Evolutionary conservation across 2,329 filamentous ascomycete species (phyloP).

Genomic region (Fonsecaea nubica): DNA sequence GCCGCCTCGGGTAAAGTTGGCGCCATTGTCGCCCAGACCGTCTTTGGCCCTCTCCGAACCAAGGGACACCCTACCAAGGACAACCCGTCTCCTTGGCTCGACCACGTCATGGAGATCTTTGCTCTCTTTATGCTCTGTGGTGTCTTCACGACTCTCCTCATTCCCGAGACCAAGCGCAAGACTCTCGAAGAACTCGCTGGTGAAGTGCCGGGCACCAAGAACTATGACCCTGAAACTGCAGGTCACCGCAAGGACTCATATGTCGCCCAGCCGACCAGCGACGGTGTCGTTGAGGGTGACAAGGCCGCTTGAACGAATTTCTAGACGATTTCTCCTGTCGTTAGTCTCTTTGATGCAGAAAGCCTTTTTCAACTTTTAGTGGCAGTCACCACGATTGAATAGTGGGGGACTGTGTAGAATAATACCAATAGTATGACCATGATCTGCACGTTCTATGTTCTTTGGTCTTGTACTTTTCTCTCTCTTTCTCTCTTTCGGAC

Average conservation of each 20-base stretch:
- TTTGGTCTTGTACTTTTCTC: background rate
- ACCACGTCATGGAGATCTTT: conserved; percentile 67
- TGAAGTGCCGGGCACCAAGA: conserved; percentile 65
- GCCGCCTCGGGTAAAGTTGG: conserved; percentile 72
- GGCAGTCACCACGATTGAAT: background rate
- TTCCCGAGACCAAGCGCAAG: conserved; percentile 77
- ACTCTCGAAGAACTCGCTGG: conserved; percentile 75
- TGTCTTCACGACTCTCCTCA: conserved; percentile 70
- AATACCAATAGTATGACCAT: conserved; percentile 13
- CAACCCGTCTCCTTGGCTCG: conserved; percentile 68
- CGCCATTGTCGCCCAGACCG: conserved; percentile 70
- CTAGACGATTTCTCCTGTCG: background rate
- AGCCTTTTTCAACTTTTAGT: conserved; percentile 1
- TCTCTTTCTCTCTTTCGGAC: background rate
- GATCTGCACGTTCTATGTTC: background rate
- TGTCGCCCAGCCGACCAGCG: conserved; percentile 41
- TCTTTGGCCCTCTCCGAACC: conserved; percentile 68
- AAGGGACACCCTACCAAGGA: conserved; percentile 61
- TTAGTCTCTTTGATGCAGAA: conserved; percentile 1
- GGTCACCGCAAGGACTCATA: conserved; percentile 38
- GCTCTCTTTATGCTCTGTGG: conserved; percentile 74
- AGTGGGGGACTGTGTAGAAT: conserved; percentile 15
- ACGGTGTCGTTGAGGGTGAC: conserved; percentile 15
- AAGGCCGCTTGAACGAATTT: conserved; percentile 12
- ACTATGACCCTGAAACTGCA: conserved; percentile 49